Base-by-base conservation (phyloP, 1,284 basidiomycete genomes). In the Melanopsichium pennsylvanicum region DNA sequence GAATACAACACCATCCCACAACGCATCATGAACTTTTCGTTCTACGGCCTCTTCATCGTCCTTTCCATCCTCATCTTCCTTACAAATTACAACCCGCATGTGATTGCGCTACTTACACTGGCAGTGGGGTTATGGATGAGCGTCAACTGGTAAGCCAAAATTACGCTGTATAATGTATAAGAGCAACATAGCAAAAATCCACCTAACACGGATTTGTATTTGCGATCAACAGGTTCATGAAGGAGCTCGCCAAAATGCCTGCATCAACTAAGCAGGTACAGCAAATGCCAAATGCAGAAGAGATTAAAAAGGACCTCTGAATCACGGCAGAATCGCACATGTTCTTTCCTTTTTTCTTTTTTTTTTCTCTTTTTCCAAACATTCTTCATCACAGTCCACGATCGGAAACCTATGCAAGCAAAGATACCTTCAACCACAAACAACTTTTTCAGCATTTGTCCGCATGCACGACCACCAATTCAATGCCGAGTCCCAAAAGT, bases 81-180 rank as follows among this genome's bases (percentile, higher is more conserved):
- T 12, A 81, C 82, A 1, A 50, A 71, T 2, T 78, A 75, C 22
- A 83, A 82, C 44, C 33, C 69, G 10, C 82, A 83, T 45, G 81
- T 83, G 13, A 42, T 81, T 15, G 76, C 75, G 1, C 62, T 83
- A 0, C 54, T 82, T 7, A 48, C 59, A 2, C 51, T 83, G 15
- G 72, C 77, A 12, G 15, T 82, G 0, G 81, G 71, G 1, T 52
- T 83, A 8, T 83, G 74, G 46, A 52, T 68, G 22, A 78, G 79
- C 39, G 75, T 83, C 29, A 79, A 80, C 36, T 83, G 82, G 82
- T 82, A 42, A 36, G 80, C 58, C 16, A n/a, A n/a, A n/a, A n/a
- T n/a, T n/a, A n/a, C n/a, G n/a, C n/a, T n/a, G n/a, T n/a, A n/a
- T n/a, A n/a, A n/a, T n/a, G n/a, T n/a, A n/a, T n/a, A n/a, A n/a